Evolutionary conservation across 805 yeast species (phyloP).

Genomic region (Candida maris): DNA sequence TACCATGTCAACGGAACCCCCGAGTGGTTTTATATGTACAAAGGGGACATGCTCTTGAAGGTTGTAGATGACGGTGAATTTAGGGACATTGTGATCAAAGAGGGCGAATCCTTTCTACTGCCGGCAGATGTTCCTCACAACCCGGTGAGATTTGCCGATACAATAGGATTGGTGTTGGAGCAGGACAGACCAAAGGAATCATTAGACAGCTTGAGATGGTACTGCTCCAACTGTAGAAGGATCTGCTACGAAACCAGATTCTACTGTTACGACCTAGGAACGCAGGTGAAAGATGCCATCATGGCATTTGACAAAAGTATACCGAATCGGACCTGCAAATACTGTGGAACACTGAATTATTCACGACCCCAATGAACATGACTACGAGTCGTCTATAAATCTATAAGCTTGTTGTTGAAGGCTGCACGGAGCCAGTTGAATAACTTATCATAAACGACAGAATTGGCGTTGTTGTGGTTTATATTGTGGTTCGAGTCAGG

Average conservation of each 20-base stretch:
- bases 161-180: slow-evolving; percentile 88
- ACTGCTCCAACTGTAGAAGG: slow-evolving; percentile 66
- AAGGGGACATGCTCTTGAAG: slow-evolving; percentile 78
- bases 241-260: slow-evolving; percentile 67
- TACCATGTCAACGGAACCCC: slow-evolving; percentile 93
- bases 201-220: slow-evolving; percentile 81
- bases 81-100: slow-evolving; percentile 68
- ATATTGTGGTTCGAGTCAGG: slow-evolving; percentile 94
- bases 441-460: slow-evolving; percentile 67
- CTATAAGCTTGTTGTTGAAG: slow-evolving; percentile 30
- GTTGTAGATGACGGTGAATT: slow-evolving; percentile 81
- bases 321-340: slow-evolving; percentile 63
- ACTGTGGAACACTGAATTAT: slow-evolving; percentile 71
- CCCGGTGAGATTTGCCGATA: slow-evolving; percentile 81
- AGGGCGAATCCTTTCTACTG: slow-evolving; percentile 84
- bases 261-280: slow-evolving; percentile 77
- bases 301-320: slow-evolving; percentile 60
- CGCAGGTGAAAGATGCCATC: slow-evolving; percentile 85
- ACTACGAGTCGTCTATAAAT: neutral
- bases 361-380: slow-evolving; percentile 49
- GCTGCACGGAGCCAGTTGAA: slow-evolving; percentile 65
- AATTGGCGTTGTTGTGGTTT: slow-evolving; percentile 71
- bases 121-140: slow-evolving; percentile 87
- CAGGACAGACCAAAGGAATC: slow-evolving; percentile 79
- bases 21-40: slow-evolving; percentile 85